Evolutionary conservation across 495 filamentous ascomycete species (phyloP).

Genomic region (Aspergillus cavernicola): DNA sequence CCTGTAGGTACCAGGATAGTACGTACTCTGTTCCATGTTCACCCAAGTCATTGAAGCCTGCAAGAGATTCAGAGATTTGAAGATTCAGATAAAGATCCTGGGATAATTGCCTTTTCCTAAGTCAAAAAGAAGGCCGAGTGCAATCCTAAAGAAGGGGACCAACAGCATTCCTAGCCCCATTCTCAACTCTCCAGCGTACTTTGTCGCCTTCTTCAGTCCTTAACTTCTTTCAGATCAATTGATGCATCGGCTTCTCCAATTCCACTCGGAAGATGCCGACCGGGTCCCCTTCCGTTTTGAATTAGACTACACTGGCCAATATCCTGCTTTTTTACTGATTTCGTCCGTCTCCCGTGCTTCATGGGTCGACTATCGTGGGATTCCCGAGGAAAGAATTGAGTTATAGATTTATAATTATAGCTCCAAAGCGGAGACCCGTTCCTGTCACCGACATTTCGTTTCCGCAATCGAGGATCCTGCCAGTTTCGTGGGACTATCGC

Average conservation of each 20-base stretch:
- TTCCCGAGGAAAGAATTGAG: neutral
- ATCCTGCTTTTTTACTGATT: too few species aligned
- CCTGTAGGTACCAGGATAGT: too few species aligned
- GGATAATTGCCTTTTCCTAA: neutral
- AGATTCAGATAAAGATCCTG: too few species aligned
- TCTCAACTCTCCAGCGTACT: conserved; percentile 2
- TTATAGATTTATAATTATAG: neutral
- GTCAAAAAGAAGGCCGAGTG: too few species aligned
- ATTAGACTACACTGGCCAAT: neutral
- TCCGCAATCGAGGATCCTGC: conserved; percentile 3
- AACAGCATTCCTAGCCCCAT: conserved; percentile 1
- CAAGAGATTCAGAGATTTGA: too few species aligned
- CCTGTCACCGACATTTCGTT: conserved; percentile 17
- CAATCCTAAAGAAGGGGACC: neutral
- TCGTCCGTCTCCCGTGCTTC: neutral
- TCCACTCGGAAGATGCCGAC: conserved; percentile 3
- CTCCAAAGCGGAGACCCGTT: conserved; percentile 6
- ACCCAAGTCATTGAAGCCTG: too few species aligned
- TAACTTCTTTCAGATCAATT: neutral
- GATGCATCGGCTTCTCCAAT: conserved; percentile 3
- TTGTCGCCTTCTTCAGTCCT: neutral
- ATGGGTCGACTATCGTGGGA: too few species aligned
- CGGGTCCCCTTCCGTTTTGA: conserved; percentile 1
- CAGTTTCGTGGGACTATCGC: conserved; percentile 5
- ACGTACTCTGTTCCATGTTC: too few species aligned